Evolutionary conservation across 192 early-diverging fungal genomes (phyloP), one percentile per base, ranked within the genome.

Genomic region (Gonapodya prolifera): DNA sequence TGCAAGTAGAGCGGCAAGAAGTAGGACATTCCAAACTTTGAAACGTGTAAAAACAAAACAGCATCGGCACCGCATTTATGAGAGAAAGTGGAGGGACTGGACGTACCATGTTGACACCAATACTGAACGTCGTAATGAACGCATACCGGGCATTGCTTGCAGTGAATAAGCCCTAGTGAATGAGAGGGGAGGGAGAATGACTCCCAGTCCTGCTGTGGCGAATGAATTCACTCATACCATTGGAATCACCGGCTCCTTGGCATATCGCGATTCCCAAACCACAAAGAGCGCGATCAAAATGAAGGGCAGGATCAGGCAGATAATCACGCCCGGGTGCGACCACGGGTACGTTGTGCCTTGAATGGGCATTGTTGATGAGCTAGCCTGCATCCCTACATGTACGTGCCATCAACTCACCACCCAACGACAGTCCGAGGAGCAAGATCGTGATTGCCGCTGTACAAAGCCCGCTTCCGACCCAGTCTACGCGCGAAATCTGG

Each of bases 281-380:
- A 61, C 45, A 23, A 61, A 61, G 8, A 61, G 45, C 8, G 45
- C 23, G 8, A 61, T 23, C 23, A 88, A 33, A 2, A 84, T 34
- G 17, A 69, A 77, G 29, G 91, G 89, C 35, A 90, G 78, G 16
- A 81, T 73, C 8, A 73, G 71, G 31, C 71, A 78, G 34, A 61
- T 32, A 30, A 78, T 30, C 31, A 78, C 34, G 31, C 0, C 0
- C 1, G 75, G 1, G 34, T 33, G 30, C 33, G 0, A 0, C 77
- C 77, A 78, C 1, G 75, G 34, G 35, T 30, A 78, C 33, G 69
- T 78, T 2, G 34, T 16, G n/a, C 77, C 88, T 61, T 61, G 23
- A 61, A 16, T 16, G 45, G 45, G 23, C 45, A 61, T 8, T 61
- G 23, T 61, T 61, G 8, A 61, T 61, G 8, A 61, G 8, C 45